phyloP scores from a whole-genome alignment of 2,329 filamentous ascomycete species.

The Xylariaceae sp. region DNA sequence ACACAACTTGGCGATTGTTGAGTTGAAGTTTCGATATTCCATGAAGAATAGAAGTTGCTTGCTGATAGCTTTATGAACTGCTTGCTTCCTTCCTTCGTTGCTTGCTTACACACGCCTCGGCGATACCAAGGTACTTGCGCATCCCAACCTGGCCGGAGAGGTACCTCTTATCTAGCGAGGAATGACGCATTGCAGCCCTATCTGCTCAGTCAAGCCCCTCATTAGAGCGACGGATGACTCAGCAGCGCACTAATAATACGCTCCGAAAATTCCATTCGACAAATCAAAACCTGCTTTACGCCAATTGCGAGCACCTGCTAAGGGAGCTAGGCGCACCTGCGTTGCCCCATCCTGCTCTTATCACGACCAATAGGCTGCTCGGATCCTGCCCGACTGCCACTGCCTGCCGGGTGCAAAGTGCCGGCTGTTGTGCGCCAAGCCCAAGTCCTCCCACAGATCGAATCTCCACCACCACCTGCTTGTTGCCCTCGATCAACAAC shows the following conservation, averaged over 20 bases:
- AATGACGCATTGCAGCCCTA: constrained; percentile 13
- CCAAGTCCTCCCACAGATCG: constrained; percentile 3
- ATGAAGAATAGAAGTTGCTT: neutral
- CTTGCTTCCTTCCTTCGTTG: neutral
- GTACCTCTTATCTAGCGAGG: neutral
- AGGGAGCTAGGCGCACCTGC: neutral
- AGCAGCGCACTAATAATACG: constrained; percentile 23
- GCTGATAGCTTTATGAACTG: neutral
- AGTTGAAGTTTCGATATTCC: neutral
- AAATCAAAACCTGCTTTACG: constrained; percentile 11
- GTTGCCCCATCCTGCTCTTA: neutral
- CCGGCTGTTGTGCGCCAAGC: constrained; percentile 16
- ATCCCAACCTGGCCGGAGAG: neutral
- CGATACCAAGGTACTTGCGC: neutral
- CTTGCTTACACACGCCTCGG: neutral
- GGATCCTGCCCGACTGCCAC: constrained; percentile 14
- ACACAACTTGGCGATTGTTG: too few species aligned
- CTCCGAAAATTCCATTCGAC: constrained; percentile 18
- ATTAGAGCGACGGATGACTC: constrained; percentile 14
- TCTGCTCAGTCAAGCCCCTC: constrained; percentile 1
- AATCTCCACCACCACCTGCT: constrained; percentile 6
- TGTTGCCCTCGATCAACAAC: constrained; percentile 12
- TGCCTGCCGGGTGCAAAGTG: neutral
- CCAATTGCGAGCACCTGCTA: neutral
- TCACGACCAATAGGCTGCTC: constrained; percentile 11